Percentiles rank a stretch among this genome's conserved stretches.
Evolutionary conservation across 495 filamentous ascomycete genomes (phyloP).

Genomic region (Aspergillus diversus): DNA sequence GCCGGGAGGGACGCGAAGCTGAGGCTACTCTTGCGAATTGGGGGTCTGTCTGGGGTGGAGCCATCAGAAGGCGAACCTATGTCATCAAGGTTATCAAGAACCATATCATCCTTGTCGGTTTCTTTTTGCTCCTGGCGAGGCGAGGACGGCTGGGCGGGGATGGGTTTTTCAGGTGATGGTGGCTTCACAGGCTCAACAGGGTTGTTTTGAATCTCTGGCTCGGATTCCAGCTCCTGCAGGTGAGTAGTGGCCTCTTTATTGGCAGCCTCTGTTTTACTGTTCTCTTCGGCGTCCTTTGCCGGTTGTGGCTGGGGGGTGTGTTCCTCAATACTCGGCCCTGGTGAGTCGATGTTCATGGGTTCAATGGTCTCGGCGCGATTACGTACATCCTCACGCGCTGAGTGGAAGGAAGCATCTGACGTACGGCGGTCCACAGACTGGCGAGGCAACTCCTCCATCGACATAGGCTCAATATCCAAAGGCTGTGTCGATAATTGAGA

Average conservation of each 20-base stretch:
- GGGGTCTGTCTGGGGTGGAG: constrained; percentile 63
- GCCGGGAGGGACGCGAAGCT: constrained; percentile 91
- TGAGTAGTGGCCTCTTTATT: constrained; percentile 30
- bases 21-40: constrained; percentile 87
- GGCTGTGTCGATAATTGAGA: constrained; percentile 43
- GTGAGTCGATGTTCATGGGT: constrained; percentile 33
- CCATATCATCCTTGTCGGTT: constrained; percentile 51
- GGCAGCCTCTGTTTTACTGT: constrained; percentile 23
- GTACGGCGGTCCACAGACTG: constrained; percentile 51
- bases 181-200: constrained; percentile 10
- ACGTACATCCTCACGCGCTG: constrained; percentile 64
- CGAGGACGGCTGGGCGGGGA: constrained; percentile 16
- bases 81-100: constrained; percentile 56
- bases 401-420: constrained; percentile 66
- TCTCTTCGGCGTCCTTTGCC: constrained; percentile 16
- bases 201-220: constrained; percentile 14
- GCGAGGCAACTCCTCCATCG: constrained; percentile 30
- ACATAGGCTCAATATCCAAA: constrained; percentile 42
- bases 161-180: constrained; percentile 29
- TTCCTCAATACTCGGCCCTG: constrained; percentile 24
- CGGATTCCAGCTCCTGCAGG: neutral
- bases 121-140: constrained; percentile 30
- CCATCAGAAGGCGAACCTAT: constrained; percentile 63
- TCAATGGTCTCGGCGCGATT: constrained; percentile 45
- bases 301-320: constrained; percentile 24